Evolutionary conservation across 257 asterid species (phyloP), one percentile per base, ranked within the genome.

Genomic region (Plantago major): DNA sequence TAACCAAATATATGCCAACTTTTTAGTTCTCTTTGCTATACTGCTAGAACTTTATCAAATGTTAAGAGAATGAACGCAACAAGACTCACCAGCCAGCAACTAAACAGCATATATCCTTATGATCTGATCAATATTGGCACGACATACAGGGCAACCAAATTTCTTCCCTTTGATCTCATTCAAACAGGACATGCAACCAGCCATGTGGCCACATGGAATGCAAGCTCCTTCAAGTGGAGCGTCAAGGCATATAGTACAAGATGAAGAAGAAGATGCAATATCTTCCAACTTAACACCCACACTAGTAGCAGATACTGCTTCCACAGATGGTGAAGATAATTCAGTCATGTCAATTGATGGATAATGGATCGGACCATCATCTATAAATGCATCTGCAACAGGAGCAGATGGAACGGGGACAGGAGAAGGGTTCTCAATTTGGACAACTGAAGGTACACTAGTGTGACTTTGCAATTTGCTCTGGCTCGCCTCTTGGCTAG

Each of bases 101-200:
- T 77, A 87, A 67, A 82, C 98, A 65, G 95, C 84, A 71, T 83
- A 90, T 8, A 90, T 72, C 60, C 95, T 76, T 53, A 90, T 65
- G 58, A 87, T 83, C 76, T 85, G 95, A 60, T 87, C 87, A 44
- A 87, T 90, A 76, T 82, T 81, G 64, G 89, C 69, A 40, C 98
- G 96, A 65, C 98, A 90, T 2, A 90, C 88, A 1, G 98, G 98
- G 84, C 98, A 90, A 17, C 96, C 98, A 89, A 89, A 87, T 40
- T 82, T 80, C 70, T 90, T 85, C 17, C 71, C 86, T 67, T 80
- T 77, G 49, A 87, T 74, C 56, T 87, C 98, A 30, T 69, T 82
- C 79, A 90, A 74, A 73, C 98, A 90, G 10, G 82, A 61, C 96
- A 87, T 83, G 85, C 98, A 87, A 46, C 98, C 98, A 4, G 86